Base-by-base conservation (phyloP, 139 green algal species). In the Tetratostichococcus sp. region DNA sequence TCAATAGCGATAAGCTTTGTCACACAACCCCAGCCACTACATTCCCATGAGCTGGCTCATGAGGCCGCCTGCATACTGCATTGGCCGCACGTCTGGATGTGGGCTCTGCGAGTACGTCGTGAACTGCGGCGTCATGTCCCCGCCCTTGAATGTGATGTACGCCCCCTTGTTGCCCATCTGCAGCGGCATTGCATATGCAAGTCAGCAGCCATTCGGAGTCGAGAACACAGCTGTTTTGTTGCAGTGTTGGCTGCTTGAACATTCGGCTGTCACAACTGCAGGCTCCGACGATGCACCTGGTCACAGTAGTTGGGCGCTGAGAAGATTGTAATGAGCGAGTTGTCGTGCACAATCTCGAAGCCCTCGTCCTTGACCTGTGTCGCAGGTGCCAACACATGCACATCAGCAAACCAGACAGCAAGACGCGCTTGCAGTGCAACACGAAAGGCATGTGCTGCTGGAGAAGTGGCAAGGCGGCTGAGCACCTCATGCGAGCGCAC, bases 301-400 rank as follows among this genome's bases (percentile, higher is more conserved):
- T 95, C 90, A 76, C 93, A 98, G 84, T 99, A 99, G 85, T 99
- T 99, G 43, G 95, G 95, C 21, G 95, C 95, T 2, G 82, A 93
- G 86, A 99, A 99, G 14, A 99, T 87, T 22, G 95, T 99, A 57
- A 97, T 84, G 21, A 92, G 86, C 70, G 86, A 86, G 30, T 93
- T 94, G 68, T 93, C 84, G 83, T 99, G 95, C 21, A 92, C 88
- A 34, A 98, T 79, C 84, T 98, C 93, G 69, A 95, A 99, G 2
- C 95, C 95, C 43, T 95, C 89, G 23, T 98, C 91, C 86, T 97
- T 98, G 35, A 98, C 94, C 86, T 94, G 78, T 30, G 83, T n/a
- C n/a, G 2, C 23, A 3, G 17, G 68, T 58, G 17, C 2, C 69
- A 32, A 70, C 50, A 70, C 31, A 16, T 32, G 65, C 34, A 39